Conservation (phyloP, 2,329 filamentous ascomycete genomes). For the Microdochium nivale region DNA sequence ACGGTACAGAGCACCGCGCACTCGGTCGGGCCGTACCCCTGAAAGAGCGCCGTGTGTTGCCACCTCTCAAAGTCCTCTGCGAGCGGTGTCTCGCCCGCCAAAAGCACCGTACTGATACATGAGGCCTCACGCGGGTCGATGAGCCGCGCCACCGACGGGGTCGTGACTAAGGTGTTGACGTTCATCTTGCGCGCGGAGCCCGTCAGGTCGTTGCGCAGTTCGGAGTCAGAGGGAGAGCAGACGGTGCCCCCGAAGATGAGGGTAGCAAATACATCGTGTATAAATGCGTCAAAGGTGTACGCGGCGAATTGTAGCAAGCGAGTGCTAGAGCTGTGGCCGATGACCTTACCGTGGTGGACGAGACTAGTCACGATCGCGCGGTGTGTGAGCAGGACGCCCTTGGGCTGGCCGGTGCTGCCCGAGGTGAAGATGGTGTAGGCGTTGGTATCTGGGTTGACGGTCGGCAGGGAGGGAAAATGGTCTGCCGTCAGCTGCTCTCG, state of each 20-base stretch:
- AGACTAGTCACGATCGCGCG: neutral
- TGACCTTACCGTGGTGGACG: neutral
- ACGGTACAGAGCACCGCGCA: slow-evolving; percentile 2
- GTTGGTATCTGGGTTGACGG: neutral
- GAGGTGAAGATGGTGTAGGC: slow-evolving; percentile 38
- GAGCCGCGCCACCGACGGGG: slow-evolving; percentile 31
- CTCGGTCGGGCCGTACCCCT: slow-evolving; percentile 4
- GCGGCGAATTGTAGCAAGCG: slow-evolving; percentile 30
- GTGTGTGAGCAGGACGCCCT: slow-evolving; percentile 28
- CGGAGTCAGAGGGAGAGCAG: slow-evolving; percentile 35
- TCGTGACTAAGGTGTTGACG: slow-evolving; percentile 33
- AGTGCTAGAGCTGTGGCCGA: neutral
- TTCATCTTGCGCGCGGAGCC: slow-evolving; percentile 15
- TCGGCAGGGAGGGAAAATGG: neutral
- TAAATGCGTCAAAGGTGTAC: slow-evolving; percentile 33
- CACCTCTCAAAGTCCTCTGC: neutral
- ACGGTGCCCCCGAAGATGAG: slow-evolving; percentile 33
- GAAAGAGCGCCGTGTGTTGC: neutral
- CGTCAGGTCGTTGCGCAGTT: slow-evolving; percentile 28
- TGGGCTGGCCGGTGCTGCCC: slow-evolving; percentile 38
- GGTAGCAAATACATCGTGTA: slow-evolving; percentile 27
- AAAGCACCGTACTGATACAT: neutral
- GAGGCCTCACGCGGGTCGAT: slow-evolving; percentile 13
- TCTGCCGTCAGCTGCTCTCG: neutral
- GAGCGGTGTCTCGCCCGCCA: neutral